These are phyloP conservation scores for Hortaea werneckii DNA, from an alignment of 2,329 filamentous ascomycete species.

Conservation along the genomic window DNA sequence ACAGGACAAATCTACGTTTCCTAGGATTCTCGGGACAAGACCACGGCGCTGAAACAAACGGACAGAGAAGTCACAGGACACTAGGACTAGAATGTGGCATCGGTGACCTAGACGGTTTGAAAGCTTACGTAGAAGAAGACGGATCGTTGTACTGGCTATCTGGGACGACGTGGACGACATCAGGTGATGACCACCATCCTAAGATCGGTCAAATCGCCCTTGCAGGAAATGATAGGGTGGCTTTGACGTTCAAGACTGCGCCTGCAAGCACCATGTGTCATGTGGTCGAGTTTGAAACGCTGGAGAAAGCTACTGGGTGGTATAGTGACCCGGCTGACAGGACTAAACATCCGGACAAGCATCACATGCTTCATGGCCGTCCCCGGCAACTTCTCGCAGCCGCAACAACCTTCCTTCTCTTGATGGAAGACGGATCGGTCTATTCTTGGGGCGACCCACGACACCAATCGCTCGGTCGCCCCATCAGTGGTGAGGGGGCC, in stretches of 20 bases:
- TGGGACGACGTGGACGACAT: neutral
- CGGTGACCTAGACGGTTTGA: constrained; percentile 24
- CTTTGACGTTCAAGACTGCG: constrained; percentile 18
- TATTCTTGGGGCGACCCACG: constrained; percentile 48
- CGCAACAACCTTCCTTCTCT: constrained; percentile 29
- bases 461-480: constrained; percentile 49
- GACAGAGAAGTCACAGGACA: constrained; percentile 2
- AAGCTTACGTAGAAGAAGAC: neutral
- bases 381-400: constrained; percentile 26
- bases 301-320: constrained; percentile 19
- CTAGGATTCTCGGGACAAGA: no score
- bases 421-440: constrained; percentile 28
- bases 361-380: constrained; percentile 20
- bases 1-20: constrained; percentile 1
- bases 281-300: constrained; percentile 18
- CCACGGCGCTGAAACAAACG: no score
- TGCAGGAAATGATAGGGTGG: constrained; percentile 20
- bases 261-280: constrained; percentile 16
- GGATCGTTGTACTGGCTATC: neutral
- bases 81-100: constrained; percentile 3
- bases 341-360: constrained; percentile 12
- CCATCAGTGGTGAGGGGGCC: constrained; percentile 22
- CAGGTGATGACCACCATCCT: neutral
- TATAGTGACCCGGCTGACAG: constrained; percentile 15
- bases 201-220: constrained; percentile 15